phyloP scores from a whole-genome alignment of 2,329 filamentous ascomycete genomes.

The Talaromyces sp. region DNA sequence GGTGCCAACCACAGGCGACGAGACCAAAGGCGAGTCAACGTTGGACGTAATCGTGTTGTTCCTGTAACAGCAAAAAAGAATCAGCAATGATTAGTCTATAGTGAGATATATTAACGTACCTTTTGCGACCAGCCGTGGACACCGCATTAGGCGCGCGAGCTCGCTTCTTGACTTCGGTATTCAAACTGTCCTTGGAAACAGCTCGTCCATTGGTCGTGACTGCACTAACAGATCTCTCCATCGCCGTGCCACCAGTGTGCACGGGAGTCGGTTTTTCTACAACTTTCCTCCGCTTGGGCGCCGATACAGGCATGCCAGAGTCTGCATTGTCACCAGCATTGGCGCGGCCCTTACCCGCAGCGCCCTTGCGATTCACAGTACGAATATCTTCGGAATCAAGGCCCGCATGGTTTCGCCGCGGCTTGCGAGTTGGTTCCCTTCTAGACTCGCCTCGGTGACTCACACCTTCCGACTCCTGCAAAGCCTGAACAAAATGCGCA shows the following conservation, averaged over 20 bases:
- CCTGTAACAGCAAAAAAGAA: slow-evolving; percentile 20
- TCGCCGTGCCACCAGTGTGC: slow-evolving; percentile 25
- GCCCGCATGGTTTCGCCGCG: slow-evolving; percentile 65
- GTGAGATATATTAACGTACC: slow-evolving; percentile 47
- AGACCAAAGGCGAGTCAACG: slow-evolving; percentile 64
- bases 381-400: slow-evolving; percentile 70
- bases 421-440: slow-evolving; percentile 77
- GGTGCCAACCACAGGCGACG: slow-evolving; percentile 68
- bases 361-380: slow-evolving; percentile 51
- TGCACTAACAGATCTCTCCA: slow-evolving; percentile 38
- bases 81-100: neutral
- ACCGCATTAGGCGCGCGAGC: slow-evolving; percentile 67
- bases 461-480: slow-evolving; percentile 76
- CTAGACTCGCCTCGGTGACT: slow-evolving; percentile 71
- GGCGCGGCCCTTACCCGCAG: slow-evolving; percentile 46
- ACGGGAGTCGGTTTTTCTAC: slow-evolving; percentile 54
- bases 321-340: slow-evolving; percentile 15
- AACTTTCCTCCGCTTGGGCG: slow-evolving; percentile 72
- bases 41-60: slow-evolving; percentile 45
- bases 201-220: slow-evolving; percentile 27
- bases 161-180: slow-evolving; percentile 66
- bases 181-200: slow-evolving; percentile 61
- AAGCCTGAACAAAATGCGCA: slow-evolving; percentile 57
- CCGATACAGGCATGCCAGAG: slow-evolving; percentile 38
- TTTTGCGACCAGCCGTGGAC: slow-evolving; percentile 60